Percentiles rank a stretch among this genome's conserved stretches.
Conservation (phyloP, 2,329 filamentous ascomycete genomes). For the Colletotrichum nymphaeae region DNA sequence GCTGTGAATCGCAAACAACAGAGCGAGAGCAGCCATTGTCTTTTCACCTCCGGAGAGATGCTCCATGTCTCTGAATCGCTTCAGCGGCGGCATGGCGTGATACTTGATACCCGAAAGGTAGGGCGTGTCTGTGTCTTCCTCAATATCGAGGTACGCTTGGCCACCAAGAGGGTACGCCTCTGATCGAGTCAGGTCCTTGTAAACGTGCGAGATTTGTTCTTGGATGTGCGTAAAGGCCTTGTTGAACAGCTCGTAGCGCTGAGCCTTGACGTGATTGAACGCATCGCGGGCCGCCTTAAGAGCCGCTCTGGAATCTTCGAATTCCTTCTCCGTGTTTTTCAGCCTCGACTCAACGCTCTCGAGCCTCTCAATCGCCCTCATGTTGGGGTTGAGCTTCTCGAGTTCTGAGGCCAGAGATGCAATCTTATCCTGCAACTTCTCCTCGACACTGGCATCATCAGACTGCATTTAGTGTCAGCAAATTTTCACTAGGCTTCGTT, state of each 20-base stretch:
- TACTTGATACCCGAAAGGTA: slow-evolving; percentile 98
- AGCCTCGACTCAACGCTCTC: slow-evolving; percentile 87
- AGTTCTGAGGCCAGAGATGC: slow-evolving; percentile 79
- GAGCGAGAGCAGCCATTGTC: slow-evolving; percentile 96
- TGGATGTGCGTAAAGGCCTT: slow-evolving; percentile 95
- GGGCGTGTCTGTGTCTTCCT: slow-evolving; percentile 94
- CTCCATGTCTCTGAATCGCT: slow-evolving; percentile 99
- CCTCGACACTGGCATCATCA: slow-evolving; percentile 77
- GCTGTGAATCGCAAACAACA: slow-evolving; percentile 95
- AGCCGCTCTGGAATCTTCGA: slow-evolving; percentile 82
- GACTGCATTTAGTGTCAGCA: slow-evolving; percentile 61
- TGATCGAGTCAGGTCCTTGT: slow-evolving; percentile 93
- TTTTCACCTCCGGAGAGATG: slow-evolving; percentile 97
- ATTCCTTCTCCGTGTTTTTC: slow-evolving; percentile 87
- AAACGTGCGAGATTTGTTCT: slow-evolving; percentile 92
- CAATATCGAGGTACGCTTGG: slow-evolving; percentile 86
- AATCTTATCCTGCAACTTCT: slow-evolving; percentile 82
- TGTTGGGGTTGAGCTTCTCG: slow-evolving; percentile 96
- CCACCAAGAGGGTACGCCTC: slow-evolving; percentile 94
- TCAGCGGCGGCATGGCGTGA: slow-evolving; percentile 97
- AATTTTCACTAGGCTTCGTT: neutral
- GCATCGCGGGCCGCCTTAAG: slow-evolving; percentile 82
- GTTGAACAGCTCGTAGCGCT: slow-evolving; percentile 91
- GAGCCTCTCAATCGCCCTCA: slow-evolving; percentile 92
- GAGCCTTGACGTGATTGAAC: slow-evolving; percentile 84